Evolutionary conservation across 78 protist genomes (phyloP), one percentile per base, ranked within the genome.

Genomic region (Neovahlkampfia damariscottae): DNA sequence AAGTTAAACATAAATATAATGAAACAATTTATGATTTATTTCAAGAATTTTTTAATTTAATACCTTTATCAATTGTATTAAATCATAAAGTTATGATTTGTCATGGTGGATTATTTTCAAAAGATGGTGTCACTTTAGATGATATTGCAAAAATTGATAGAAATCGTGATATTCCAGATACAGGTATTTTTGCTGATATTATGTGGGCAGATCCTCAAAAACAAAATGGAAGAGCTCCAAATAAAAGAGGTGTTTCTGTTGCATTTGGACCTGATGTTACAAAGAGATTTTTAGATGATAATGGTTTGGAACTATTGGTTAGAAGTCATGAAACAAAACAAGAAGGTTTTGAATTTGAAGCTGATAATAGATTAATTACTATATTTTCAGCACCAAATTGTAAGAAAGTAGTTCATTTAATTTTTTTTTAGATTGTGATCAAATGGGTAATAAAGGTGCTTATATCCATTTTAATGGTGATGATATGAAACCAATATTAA

Each of bases 361-460:
- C 84, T 38, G 86, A 31, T 39, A 95, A 95, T 35, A 70, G 86
- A 59, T 41, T 85, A 72, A 87, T 94, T 72, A 94, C 98, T 37
- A 74, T 94, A 35, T 94, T 94, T 86, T 83, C 91, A 5, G 98
- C 98, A 1, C 98, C 98, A 19, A 94, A 94, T 68, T 94, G n/a
- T n/a, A n/a, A n/a, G n/a, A n/a, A n/a, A n/a, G n/a, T n/a, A n/a
- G n/a, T n/a, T n/a, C n/a, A n/a, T n/a, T n/a, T n/a, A n/a, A n/a
- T n/a, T n/a, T n/a, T n/a, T n/a, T n/a, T n/a, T n/a, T n/a, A n/a
- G n/a, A 94, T 76, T 94, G 98, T 72, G 90, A 79, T 76, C 59
- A 31, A 10, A 38, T 86, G 77, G 95, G 95, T 74, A 93, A 93
- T 83, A 88, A 91, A 78, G 97, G 94, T 34, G 94, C 97, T n/a